Conservation (phyloP, 1,139 yeast genomes). For the Pichiaceae sp. region DNA sequence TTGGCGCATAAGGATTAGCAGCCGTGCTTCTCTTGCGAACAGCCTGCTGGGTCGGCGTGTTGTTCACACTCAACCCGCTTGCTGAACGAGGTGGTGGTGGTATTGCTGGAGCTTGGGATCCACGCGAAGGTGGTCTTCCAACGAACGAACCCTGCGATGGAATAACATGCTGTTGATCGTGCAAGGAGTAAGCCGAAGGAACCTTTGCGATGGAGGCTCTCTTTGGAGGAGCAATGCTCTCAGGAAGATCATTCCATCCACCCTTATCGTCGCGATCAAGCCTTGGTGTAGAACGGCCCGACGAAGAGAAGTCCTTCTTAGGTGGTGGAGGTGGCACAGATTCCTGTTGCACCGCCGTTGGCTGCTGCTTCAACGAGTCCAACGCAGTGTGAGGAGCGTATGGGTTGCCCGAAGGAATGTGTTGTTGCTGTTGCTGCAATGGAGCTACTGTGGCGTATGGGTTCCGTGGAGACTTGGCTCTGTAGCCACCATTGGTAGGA, state of each 20-base stretch:
- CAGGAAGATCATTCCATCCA: constrained; percentile 93
- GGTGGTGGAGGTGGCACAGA: constrained; percentile 27
- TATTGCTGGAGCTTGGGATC: constrained; percentile 18
- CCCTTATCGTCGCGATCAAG: constrained; percentile 60
- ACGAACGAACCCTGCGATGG: background rate
- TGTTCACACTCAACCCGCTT: constrained; percentile 1
- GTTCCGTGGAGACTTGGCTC: background rate
- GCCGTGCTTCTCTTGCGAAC: constrained; percentile 10
- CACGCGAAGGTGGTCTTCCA: constrained; percentile 13
- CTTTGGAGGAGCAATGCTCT: constrained; percentile 38
- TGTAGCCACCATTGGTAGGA: no score
- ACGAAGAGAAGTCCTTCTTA: constrained; percentile 5
- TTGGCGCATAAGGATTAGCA: constrained; percentile 23
- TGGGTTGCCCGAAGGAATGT: constrained; percentile 9
- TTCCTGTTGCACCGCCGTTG: constrained; percentile 8
- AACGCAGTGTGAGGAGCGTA: constrained; percentile 25
- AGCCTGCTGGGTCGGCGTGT: background rate
- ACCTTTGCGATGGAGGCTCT: constrained; percentile 13
- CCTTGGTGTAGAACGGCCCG: background rate
- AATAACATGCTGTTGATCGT: background rate
- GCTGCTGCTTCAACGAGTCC: constrained; percentile 19
- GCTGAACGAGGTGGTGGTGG: constrained; percentile 18
- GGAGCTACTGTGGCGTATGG: constrained; percentile 4
- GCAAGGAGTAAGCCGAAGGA: constrained; percentile 14
- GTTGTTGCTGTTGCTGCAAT: constrained; percentile 1